Base-by-base conservation (phyloP, 768 basidiomycete species). In the Pleurotus cornucopiae region DNA sequence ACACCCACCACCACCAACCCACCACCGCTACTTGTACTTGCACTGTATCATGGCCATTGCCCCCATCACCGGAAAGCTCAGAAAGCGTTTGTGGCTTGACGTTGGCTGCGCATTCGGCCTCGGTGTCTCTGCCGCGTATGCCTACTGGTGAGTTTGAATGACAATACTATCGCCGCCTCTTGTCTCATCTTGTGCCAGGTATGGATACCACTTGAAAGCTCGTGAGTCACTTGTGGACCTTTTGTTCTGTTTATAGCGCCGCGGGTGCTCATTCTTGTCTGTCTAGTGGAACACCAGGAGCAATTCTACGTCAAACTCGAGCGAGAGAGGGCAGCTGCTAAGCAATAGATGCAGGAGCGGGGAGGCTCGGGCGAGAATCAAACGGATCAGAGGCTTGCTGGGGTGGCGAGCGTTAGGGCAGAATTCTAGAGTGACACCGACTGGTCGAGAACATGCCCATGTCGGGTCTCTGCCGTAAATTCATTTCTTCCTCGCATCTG, bases 61-160 rank as follows among this genome's bases (percentile, higher is more conserved):
- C 59, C 93, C 94, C 63, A 94, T 96, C 72, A 89, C 89, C 51
- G 94, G 94, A 70, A 93, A 84, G 76, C 89, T 95, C 75, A 89
- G 94, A 76, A 96, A 95, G 75, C 80, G 85, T 65, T 84, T 95
- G 73, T 91, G 91, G 84, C 83, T 92, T 60, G 94, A 97, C 68
- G 63, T 96, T 60, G 77, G 83, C 46, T 76, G 82, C 64, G 81
- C 83, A 39, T 67, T 95, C 44, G 93, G 90, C 62, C 81, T 96
- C 51, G 94, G 93, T 23, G 61, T 86, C 54, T 76, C 83, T 47
- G 76, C 80, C 9, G 93, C 82, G 30, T 95, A 92, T 66, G 80
- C 81, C 2, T 97, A 81, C 76, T 97, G 94, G 94, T 94, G 59
- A 62, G 89, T 79, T 46, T 39, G 44, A 13, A 44, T 6, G 9